phyloP scores from a whole-genome alignment of 1,139 yeast genomes.

The Yamadazyma taylorii region DNA sequence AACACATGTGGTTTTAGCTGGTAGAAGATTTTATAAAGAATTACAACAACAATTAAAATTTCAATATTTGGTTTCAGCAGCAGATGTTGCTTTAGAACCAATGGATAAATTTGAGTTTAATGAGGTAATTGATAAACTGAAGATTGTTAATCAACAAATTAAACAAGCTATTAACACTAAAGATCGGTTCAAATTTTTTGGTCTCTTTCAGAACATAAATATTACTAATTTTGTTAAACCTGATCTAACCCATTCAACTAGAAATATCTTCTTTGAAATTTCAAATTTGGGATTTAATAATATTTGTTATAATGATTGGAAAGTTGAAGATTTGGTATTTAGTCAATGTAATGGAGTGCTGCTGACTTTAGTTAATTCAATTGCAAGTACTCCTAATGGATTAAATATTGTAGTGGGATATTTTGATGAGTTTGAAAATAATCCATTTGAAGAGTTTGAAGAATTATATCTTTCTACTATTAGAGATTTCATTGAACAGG shows the following conservation, averaged over 20 bases:
- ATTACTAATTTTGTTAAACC: conserved; percentile 9
- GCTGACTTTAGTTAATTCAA: conserved; percentile 20
- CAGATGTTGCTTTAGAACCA: conserved; percentile 9
- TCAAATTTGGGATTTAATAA: conserved; percentile 28
- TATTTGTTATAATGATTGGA: conserved; percentile 16
- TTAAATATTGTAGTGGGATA: conserved; percentile 17
- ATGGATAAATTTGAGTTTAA: conserved; percentile 14
- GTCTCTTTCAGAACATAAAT: conserved; percentile 19
- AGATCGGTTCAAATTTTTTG: conserved; percentile 18
- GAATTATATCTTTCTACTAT: background rate
- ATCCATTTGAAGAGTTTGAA: background rate
- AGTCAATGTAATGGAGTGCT: conserved; percentile 26
- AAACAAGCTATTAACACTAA: conserved; percentile 13
- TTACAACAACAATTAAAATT: conserved; percentile 16
- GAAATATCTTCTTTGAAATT: conserved; percentile 20
- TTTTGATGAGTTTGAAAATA: background rate
- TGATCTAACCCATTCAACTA: conserved; percentile 6
- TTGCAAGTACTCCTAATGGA: conserved; percentile 23
- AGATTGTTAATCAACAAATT: conserved; percentile 11
- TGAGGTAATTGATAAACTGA: conserved; percentile 9
- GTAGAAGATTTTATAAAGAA: conserved; percentile 26
- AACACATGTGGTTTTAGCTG: conserved; percentile 21
- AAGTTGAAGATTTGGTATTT: conserved; percentile 24
- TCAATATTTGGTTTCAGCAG: conserved; percentile 17
- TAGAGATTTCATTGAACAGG: background rate